Evolutionary conservation across 169 alveolate species (phyloP), one percentile per base, ranked within the genome.

Genomic region (Plasmodium cynomolgi): DNA sequence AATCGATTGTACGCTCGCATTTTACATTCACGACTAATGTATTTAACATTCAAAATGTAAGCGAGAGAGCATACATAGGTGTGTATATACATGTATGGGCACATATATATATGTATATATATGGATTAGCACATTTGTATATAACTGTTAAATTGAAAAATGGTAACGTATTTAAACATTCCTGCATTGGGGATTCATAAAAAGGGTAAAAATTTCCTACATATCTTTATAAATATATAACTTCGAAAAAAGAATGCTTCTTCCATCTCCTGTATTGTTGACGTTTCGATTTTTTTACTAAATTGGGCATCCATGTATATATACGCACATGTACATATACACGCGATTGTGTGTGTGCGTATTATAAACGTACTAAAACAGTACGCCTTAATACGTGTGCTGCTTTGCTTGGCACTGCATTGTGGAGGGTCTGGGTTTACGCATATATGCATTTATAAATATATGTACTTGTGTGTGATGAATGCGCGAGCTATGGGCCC

Each of bases 221-320:
- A 82, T 58, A 13, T 82, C 72, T 29, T 82, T 58, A 56, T 82
- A 82, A 82, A 82, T 82, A 58, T 41, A 56, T 82, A 82, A 82
- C 20, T 33, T 29, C 31, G 56, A 56, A 82, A 56, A 82, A 82
- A 68, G 1, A 56, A 20, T 81, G 26, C 26, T 17, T 56, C 73
- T 82, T 29, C 79, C 23, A 1, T 33, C 79, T 58, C 79, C 72
- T 50, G 11, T 29, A 68, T 13, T 26, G 41, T 26, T 26, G 34
- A 20, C n/a, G 77, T 20, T 68, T 68, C 77, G 3, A 68, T 26
- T 68, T 68, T 50, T 68, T 68, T 68, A 68, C 77, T 68, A 68
- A 68, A 23, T 26, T 68, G 41, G 39, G 17, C 7, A 23, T 68
- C 7, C 39, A 26, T 26, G 37, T 68, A 68, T 29, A 26, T 68